Evolutionary conservation across 2,329 filamentous ascomycete species (phyloP), one percentile per base, ranked within the genome.

Genomic region (Tolypocladium nubicola): DNA sequence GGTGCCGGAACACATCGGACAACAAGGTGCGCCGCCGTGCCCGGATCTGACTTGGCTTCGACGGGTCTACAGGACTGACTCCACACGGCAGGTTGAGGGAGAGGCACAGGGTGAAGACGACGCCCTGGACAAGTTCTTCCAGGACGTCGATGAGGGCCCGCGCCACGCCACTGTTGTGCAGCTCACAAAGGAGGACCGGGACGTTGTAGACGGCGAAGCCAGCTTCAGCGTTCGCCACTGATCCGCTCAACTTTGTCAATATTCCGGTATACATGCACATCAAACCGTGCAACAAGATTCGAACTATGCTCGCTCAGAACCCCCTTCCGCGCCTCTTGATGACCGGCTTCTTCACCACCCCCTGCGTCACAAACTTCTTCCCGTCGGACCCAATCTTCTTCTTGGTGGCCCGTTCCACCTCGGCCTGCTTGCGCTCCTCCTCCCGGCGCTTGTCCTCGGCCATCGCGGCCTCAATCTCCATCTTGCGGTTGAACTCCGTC

Each of bases 391-490:
- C 65, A 1, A 63, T 60, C 60, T 70, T 74, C 66, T 76, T 79
- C 52, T 67, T 69, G 52, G 64, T 61, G 4, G 67, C 67, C 59
- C 72, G 74, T 59, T 81, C 76, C 53, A 75, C 76, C 61, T 84
- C 81, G 14, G 73, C 75, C 58, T 71, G 73, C 59, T 78, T 69
- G 62, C 78, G 76, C 60, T 82, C 77, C 64, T 88, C 82, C 61
- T 88, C 85, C 23, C 78, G 75, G 58, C 83, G 82, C 70, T 90
- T 90, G 68, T 97, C 92, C 62, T 88, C 86, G 1, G 88, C 90
- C 88, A 97, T 97, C 73, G 96, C 84, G 3, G 88, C 80, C 75
- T 97, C 92, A 61, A 97, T 92, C 73, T 97, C 92, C 81, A 96
- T 91, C 71, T 89, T 91, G 55, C 85, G 80, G 68, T 96, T 97